These are phyloP conservation scores for Termitomyces sp. DNA, from an alignment of 768 basidiomycete genomes.

Conservation along the genomic window DNA sequence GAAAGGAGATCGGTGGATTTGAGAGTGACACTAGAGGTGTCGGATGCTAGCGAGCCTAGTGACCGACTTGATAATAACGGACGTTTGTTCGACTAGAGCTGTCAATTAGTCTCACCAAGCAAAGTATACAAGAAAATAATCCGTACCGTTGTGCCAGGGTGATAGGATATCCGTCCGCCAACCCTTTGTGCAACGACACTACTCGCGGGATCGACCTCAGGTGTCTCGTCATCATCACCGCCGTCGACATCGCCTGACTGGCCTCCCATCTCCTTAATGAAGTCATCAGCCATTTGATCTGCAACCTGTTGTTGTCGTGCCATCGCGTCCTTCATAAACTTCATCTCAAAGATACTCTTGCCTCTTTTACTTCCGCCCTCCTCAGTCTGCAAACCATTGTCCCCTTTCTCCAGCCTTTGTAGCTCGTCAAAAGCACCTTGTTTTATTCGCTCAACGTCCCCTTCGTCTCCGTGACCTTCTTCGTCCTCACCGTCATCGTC, in stretches of 20 bases:
- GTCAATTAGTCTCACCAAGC: neutral
- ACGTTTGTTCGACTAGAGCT: constrained; percentile 14
- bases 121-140: neutral
- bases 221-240: constrained; percentile 24
- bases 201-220: constrained; percentile 20
- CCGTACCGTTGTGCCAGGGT: constrained; percentile 43
- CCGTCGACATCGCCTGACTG: constrained; percentile 19
- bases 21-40: constrained; percentile 66
- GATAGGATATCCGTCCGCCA: constrained; percentile 63
- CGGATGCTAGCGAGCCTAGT: constrained; percentile 32
- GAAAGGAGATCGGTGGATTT: constrained; percentile 50
- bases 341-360: constrained; percentile 89
- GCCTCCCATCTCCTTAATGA: constrained; percentile 62
- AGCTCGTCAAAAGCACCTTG: constrained; percentile 77
- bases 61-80: constrained; percentile 11
- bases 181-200: constrained; percentile 47
- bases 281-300: constrained; percentile 63
- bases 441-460: constrained; percentile 45
- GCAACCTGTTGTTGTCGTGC: constrained; percentile 54
- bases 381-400: constrained; percentile 17
- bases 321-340: constrained; percentile 96
- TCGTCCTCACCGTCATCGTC: constrained; percentile 36
- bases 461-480: constrained; percentile 36
- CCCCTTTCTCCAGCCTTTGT: constrained; percentile 38
- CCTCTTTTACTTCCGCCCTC: constrained; percentile 30